Base-by-base conservation (phyloP, 2,329 filamentous ascomycete genomes). In the Drechmeria coniospora region DNA sequence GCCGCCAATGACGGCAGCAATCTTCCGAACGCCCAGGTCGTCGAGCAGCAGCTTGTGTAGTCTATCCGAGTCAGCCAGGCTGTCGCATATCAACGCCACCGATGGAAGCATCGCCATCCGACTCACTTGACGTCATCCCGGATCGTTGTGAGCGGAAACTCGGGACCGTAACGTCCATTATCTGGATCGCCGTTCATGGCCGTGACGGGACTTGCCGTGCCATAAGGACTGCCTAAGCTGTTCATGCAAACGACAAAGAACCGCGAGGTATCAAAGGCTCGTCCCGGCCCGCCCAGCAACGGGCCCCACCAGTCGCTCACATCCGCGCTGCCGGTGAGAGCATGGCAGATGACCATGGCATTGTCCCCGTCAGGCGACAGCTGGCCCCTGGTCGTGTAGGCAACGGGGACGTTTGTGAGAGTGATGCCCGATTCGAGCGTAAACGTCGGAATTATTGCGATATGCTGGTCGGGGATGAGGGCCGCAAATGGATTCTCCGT, bases 61-160 rank as follows among this genome's bases (percentile, higher is more conserved):
- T 38, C 76, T 81, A 37, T 77, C 36, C 13, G 14, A 38, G 42
- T 36, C 50, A 39, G 25, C 27, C 22, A 13, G 32, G 26, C 7
- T 14, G n/a, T 6, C 15, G 10, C 7, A 12, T 15, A 22, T 2
- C 13, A 13, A 3, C n/a, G 9, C 9, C 20, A 11, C 3, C 3
- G 16, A 12, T 8, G n/a, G n/a, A n/a, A n/a, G n/a, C n/a, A n/a
- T n/a, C n/a, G n/a, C n/a, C n/a, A n/a, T n/a, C n/a, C n/a, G n/a
- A 51, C 78, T 59, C 57, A 90, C 80, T 80, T 84, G 29, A 95
- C 87, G 57, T 98, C 90, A 49, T 98, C 90, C 39, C 87, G 68
- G 37, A 98, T 82, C 0, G 90, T 95, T 1, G 90, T 94, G 37
- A 98, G 59, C 25, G 90, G 90, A 41, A 98, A 98, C 46, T 98